Evolutionary conservation across 768 basidiomycete species (phyloP).

Genomic region (Termitomyces sp.): DNA sequence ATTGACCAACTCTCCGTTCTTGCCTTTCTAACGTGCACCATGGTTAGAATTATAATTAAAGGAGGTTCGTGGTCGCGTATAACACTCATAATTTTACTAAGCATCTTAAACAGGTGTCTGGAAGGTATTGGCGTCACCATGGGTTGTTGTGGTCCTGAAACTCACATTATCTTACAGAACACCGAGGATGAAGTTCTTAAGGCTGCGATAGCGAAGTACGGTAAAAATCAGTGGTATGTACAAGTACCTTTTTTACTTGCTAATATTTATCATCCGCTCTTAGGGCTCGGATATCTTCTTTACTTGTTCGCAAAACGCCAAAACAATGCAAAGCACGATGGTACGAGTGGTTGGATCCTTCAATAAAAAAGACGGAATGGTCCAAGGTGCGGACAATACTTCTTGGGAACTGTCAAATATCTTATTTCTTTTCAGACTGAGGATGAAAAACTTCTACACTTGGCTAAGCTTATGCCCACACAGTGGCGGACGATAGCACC

Average conservation of each 20-base stretch:
- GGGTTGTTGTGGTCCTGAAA: background rate
- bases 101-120: conserved; percentile 52
- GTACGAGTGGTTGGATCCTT: conserved; percentile 99
- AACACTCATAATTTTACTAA: conserved; percentile 3
- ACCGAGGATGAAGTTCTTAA: conserved; percentile 98
- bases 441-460: conserved; percentile 96
- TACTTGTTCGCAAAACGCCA: conserved; percentile 96
- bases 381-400: conserved; percentile 63
- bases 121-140: conserved; percentile 50
- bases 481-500: conserved; percentile 99
- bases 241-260: background rate
- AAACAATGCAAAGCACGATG: conserved; percentile 99
- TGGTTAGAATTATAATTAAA: conserved; percentile 92
- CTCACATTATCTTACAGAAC: conserved; percentile 45
- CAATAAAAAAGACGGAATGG: conserved; percentile 99
- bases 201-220: conserved; percentile 96
- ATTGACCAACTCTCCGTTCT: background rate
- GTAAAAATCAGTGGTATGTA: conserved; percentile 87
- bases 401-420: background rate
- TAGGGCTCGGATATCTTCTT: conserved; percentile 96
- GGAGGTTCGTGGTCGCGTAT: conserved; percentile 48
- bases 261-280: background rate
- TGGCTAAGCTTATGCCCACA: conserved; percentile 98
- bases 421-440: conserved; percentile 60
- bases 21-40: conserved; percentile 21